Conservation (phyloP, 306 rosid species). For the Cercis canadensis region DNA sequence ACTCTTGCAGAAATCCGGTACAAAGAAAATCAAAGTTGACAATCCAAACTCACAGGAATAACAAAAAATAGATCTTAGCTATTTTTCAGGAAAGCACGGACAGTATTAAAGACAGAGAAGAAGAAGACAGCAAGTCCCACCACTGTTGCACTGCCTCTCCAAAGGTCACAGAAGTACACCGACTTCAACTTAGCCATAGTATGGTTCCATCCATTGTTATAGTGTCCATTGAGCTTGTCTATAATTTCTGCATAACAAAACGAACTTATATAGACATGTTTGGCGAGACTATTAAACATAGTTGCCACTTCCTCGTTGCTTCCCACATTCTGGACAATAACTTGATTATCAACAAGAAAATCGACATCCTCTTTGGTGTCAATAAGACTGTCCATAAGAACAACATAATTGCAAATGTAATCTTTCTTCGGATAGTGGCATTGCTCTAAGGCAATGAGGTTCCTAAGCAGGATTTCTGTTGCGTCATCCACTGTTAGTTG, state of each 20-base stretch:
- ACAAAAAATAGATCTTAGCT: fast-evolving
- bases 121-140: too few relatives aligned
- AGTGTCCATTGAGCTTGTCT: not conserved
- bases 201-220: too few relatives aligned
- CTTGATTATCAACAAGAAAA: conserved; percentile 23
- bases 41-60: too few relatives aligned
- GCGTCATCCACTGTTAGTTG: not conserved
- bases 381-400: conserved; percentile 29
- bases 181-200: too few relatives aligned
- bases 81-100: too few relatives aligned
- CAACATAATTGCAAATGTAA: conserved; percentile 35
- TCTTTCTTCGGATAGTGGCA: conserved; percentile 24
- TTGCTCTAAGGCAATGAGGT: conserved; percentile 48
- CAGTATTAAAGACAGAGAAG: too few relatives aligned
- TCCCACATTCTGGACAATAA: conserved; percentile 31
- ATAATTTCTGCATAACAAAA: too few relatives aligned
- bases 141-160: too few relatives aligned
- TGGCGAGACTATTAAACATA: conserved; percentile 24
- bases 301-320: conserved; percentile 29
- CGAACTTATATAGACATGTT: not conserved
- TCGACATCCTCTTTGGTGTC: conserved; percentile 41
- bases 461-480: conserved; percentile 35
- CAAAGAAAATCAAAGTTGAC: too few relatives aligned
- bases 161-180: too few relatives aligned
- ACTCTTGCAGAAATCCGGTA: too few relatives aligned